phyloP scores from a whole-genome alignment of 148 eudicot species.

The Spergularia marina region DNA sequence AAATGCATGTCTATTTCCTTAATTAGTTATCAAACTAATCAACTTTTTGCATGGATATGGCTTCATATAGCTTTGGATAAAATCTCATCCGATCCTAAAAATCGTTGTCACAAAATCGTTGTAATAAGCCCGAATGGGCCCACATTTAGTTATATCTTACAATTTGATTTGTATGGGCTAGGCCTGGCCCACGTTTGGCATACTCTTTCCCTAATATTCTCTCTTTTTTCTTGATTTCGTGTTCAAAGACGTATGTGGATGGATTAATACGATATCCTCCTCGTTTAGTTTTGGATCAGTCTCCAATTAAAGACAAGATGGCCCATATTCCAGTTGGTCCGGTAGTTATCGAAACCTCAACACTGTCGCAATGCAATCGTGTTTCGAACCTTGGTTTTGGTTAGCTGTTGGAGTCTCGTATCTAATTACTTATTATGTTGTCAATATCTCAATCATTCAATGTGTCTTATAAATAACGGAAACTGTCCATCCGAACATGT shows the following conservation, averaged over 20 bases:
- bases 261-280: slow-evolving; percentile 3
- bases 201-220: background rate
- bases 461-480: too few species aligned
- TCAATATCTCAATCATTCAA: too few species aligned
- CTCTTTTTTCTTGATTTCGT: background rate
- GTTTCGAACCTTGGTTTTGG: too few species aligned
- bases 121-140: slow-evolving; percentile 12
- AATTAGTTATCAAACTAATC: background rate
- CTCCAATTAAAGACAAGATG: slow-evolving; percentile 16
- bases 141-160: background rate
- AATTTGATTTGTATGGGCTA: slow-evolving; percentile 11
- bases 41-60: slow-evolving; percentile 24
- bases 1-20: background rate
- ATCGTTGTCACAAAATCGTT: slow-evolving; percentile 7
- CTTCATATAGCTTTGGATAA: background rate
- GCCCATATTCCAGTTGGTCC: slow-evolving; percentile 8
- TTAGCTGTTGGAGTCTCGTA: too few species aligned
- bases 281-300: background rate
- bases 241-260: slow-evolving; percentile 20
- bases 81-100: slow-evolving; percentile 15
- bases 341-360: slow-evolving; percentile 10
- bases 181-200: slow-evolving; percentile 26
- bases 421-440: too few species aligned
- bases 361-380: background rate
- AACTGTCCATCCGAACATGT: too few species aligned